Conservation (phyloP, 345 rosid species). For the Eucalyptus cloeziana region DNA sequence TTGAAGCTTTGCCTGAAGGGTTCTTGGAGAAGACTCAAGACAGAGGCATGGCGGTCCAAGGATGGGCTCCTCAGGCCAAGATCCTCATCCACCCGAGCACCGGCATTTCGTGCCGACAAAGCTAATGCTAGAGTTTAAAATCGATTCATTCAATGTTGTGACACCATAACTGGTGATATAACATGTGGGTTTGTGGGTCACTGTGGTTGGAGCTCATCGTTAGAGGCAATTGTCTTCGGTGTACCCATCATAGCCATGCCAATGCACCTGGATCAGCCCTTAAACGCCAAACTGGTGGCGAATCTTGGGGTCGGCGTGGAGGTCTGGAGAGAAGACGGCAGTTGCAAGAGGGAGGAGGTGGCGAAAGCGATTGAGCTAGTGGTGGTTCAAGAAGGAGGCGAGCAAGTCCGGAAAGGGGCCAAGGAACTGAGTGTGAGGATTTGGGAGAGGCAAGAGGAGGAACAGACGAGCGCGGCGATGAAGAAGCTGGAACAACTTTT, state of each 20-base stretch:
- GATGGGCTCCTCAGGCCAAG: conserved; percentile 20
- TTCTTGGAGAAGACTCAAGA: background rate
- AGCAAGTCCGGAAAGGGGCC: background rate
- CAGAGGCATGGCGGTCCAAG: conserved; percentile 8
- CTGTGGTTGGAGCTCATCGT: conserved; percentile 19
- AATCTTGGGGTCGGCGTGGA: conserved; percentile 6
- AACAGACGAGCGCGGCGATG: background rate
- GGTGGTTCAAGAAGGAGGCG: background rate
- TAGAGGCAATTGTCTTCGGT: conserved; percentile 8
- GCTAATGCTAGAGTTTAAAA: background rate
- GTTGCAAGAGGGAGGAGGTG: background rate
- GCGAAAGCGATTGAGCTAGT: background rate
- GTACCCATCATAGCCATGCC: conserved; percentile 20
- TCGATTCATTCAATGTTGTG: background rate
- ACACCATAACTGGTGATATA: background rate
- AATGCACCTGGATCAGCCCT: conserved; percentile 11
- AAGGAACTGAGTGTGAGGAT: conserved; percentile 7
- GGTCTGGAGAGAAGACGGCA: conserved; percentile 1
- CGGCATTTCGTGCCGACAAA: background rate
- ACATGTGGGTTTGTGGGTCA: conserved; percentile 10
- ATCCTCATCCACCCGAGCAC: conserved; percentile 5
- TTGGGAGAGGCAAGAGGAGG: background rate
- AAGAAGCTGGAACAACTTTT: background rate
- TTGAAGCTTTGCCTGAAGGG: conserved; percentile 13
- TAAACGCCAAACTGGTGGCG: conserved; percentile 6